A percentile compares a stretch with the other conserved stretches of the same genome.
Evolutionary conservation across 352 stramenopile species (phyloP).

Genomic region (Pythium chondricola): DNA sequence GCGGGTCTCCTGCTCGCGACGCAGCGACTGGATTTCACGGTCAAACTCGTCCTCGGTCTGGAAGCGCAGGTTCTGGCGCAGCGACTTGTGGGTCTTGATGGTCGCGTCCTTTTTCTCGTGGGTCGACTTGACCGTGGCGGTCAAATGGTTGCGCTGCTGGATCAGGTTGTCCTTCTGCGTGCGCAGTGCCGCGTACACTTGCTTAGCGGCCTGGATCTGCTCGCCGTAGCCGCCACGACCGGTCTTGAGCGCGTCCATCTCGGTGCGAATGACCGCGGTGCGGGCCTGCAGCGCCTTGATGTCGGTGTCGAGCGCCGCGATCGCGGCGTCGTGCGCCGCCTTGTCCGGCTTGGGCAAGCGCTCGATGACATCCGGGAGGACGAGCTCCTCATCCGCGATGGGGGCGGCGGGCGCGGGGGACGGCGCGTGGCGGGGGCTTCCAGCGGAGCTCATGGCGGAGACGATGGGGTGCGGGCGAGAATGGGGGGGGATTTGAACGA

Average conservation of each 20-base stretch:
- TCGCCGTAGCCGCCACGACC: constrained; percentile 75
- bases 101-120: constrained; percentile 80
- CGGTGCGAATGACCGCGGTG: constrained; percentile 54
- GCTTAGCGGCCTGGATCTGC: constrained; percentile 87
- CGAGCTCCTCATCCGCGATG: constrained; percentile 35
- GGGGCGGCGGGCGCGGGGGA: constrained; percentile 10
- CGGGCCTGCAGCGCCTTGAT: constrained; percentile 92
- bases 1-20: constrained; percentile 91
- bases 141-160: constrained; percentile 75
- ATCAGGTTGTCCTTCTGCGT: constrained; percentile 85
- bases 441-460: constrained; percentile 26
- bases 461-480: not conserved
- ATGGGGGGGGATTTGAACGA: not conserved
- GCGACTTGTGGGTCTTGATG: constrained; percentile 58
- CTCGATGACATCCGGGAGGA: constrained; percentile 76
- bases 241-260: constrained; percentile 81
- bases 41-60: constrained; percentile 88
- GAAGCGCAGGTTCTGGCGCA: constrained; percentile 81
- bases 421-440: constrained; percentile 24
- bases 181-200: constrained; percentile 71
- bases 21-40: constrained; percentile 83
- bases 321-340: constrained; percentile 82
- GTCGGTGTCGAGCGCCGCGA: constrained; percentile 78
- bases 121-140: constrained; percentile 70
- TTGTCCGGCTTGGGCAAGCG: constrained; percentile 85